Conservation (phyloP, 306 rosid genomes). For the Ammopiptanthus mongolicus region DNA sequence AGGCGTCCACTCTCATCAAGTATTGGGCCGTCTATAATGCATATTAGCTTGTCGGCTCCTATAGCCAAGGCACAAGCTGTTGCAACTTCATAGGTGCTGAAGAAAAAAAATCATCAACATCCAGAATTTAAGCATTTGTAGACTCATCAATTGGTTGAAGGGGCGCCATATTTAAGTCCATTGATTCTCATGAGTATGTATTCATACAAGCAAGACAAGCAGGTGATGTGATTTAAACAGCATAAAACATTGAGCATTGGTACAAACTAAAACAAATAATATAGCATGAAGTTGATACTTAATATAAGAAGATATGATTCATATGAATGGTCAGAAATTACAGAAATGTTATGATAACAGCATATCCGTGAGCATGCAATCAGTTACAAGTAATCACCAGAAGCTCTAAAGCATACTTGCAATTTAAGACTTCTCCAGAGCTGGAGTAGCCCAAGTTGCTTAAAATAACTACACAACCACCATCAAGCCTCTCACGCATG, state of each 20-base stretch:
- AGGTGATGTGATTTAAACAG: background rate
- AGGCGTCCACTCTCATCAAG: constrained; percentile 77
- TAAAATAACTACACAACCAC: constrained; percentile 86
- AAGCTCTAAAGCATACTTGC: constrained; percentile 77
- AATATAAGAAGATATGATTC: background rate
- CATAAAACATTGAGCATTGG: background rate
- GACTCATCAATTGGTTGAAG: background rate
- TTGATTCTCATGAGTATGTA: background rate
- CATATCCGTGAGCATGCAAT: background rate
- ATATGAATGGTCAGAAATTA: background rate
- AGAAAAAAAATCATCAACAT: constrained; percentile 29
- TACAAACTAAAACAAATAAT: background rate
- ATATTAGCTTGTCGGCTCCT: constrained; percentile 88
- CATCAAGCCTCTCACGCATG: constrained; percentile 95
- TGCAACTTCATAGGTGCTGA: constrained; percentile 95
- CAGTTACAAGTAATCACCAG: constrained; percentile 7
- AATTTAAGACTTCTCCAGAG: constrained; percentile 92
- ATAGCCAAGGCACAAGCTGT: constrained; percentile 95
- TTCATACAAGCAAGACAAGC: background rate
- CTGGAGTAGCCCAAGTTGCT: constrained; percentile 97
- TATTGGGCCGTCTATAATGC: constrained; percentile 92
- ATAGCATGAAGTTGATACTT: background rate
- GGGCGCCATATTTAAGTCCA: background rate
- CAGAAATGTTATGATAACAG: background rate
- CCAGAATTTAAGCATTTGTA: constrained; percentile 16